Conservation (phyloP, 2,329 filamentous ascomycete species). For the Parafenestella ontariensis region DNA sequence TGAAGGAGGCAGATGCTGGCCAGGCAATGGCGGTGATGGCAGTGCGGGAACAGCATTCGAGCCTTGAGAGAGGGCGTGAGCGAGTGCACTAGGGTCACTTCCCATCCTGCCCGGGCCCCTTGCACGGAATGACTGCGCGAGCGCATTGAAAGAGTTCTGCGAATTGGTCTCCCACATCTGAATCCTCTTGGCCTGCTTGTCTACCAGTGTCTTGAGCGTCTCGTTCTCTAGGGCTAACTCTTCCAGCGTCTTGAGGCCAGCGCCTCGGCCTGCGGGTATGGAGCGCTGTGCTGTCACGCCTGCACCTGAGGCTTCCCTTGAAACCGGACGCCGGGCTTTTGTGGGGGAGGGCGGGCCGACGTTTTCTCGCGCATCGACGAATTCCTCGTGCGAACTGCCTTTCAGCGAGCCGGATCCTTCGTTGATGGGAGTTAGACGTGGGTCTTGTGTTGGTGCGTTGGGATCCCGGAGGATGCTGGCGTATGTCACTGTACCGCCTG, state of each 20-base stretch:
- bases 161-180: slow-evolving; percentile 92
- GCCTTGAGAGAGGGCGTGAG: slow-evolving; percentile 36
- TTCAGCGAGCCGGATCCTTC: slow-evolving; percentile 48
- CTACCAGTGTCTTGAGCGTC: slow-evolving; percentile 81
- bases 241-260: slow-evolving; percentile 73
- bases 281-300: slow-evolving; percentile 35
- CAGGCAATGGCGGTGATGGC: slow-evolving; percentile 20
- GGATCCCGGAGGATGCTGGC: slow-evolving; percentile 74
- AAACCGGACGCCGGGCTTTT: slow-evolving; percentile 47
- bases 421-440: slow-evolving; percentile 42
- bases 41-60: slow-evolving; percentile 26
- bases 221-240: slow-evolving; percentile 90
- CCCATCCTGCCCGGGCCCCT: slow-evolving; percentile 24
- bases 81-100: slow-evolving; percentile 36
- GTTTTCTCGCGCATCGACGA: slow-evolving; percentile 84
- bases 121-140: slow-evolving; percentile 76
- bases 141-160: slow-evolving; percentile 82
- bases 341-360: slow-evolving; percentile 56
- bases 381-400: slow-evolving; percentile 68
- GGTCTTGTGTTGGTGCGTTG: slow-evolving; percentile 55
- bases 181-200: slow-evolving; percentile 85
- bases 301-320: slow-evolving; percentile 22
- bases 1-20: slow-evolving; percentile 5
- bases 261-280: slow-evolving; percentile 43
- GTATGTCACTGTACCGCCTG: slow-evolving; percentile 90